A percentile compares a stretch with the other conserved stretches of the same genome.
These are phyloP conservation scores for Lasiodiplodia citricola DNA, from an alignment of 2,329 filamentous ascomycete species.

Conservation along the genomic window DNA sequence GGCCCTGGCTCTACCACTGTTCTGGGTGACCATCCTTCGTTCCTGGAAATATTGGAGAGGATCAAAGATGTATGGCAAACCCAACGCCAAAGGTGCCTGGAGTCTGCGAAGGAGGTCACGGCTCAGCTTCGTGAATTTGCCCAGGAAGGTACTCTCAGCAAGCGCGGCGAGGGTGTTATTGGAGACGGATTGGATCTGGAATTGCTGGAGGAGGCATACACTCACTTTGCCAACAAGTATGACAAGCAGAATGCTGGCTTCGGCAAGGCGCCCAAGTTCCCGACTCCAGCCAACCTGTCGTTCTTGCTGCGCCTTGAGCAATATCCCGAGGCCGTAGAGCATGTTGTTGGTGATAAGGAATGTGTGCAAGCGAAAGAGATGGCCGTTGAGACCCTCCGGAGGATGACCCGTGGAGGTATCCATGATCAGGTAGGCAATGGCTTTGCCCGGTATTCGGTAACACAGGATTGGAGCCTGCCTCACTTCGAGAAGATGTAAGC, in stretches of 20 bases:
- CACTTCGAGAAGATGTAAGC: conserved; percentile 90
- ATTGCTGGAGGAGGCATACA: conserved; percentile 86
- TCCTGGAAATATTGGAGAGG: conserved; percentile 82
- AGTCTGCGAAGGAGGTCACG: conserved; percentile 83
- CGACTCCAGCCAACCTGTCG: conserved; percentile 81
- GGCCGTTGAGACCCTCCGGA: conserved; percentile 78
- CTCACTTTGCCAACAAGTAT: conserved; percentile 79
- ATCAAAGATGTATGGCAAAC: conserved; percentile 76
- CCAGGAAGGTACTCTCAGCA: conserved; percentile 75
- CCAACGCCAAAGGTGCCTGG: conserved; percentile 80
- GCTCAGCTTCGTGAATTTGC: conserved; percentile 84
- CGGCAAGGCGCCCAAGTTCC: conserved; percentile 77
- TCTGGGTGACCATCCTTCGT: conserved; percentile 67
- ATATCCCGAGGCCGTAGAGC: conserved; percentile 74
- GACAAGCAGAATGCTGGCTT: conserved; percentile 83
- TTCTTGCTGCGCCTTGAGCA: conserved; percentile 78
- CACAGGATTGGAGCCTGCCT: conserved; percentile 88
- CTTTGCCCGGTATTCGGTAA: conserved; percentile 86
- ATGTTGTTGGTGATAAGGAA: conserved; percentile 86
- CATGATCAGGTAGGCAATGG: conserved; percentile 79
- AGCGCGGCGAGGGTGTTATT: conserved; percentile 46
- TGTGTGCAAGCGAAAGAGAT: conserved; percentile 76
- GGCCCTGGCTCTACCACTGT: conserved; percentile 68
- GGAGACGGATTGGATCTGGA: conserved; percentile 83
- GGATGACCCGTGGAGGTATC: conserved; percentile 75